Evolutionary conservation across 2,329 filamentous ascomycete species (phyloP).

Genomic region (Cryphonectria nitschkei): DNA sequence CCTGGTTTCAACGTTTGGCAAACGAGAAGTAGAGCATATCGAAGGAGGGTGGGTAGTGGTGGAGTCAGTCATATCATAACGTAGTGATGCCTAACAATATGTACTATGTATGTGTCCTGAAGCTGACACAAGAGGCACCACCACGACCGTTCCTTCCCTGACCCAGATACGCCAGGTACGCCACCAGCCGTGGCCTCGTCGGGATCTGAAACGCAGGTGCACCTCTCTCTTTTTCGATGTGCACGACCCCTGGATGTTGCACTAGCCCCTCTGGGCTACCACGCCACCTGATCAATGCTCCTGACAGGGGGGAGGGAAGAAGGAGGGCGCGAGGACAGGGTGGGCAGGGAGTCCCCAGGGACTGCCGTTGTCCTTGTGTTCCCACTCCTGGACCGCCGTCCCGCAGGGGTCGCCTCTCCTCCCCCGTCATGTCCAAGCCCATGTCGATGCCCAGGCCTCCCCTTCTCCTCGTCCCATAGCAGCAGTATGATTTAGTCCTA

Average conservation of each 20-base stretch:
- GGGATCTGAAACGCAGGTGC: conserved; percentile 15
- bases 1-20: background rate
- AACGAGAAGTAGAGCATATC: background rate
- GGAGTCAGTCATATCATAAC: background rate
- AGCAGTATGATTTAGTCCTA: background rate
- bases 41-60: background rate
- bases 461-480: background rate
- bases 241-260: conserved; percentile 7
- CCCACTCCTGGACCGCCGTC: background rate
- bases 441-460: background rate
- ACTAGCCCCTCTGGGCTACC: conserved; percentile 25
- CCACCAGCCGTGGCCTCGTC: background rate
- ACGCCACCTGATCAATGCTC: conserved; percentile 13
- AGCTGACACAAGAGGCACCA: background rate
- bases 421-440: background rate
- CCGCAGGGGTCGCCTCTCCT: background rate
- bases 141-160: background rate
- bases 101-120: background rate
- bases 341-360: background rate
- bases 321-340: background rate
- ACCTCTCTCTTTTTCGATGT: conserved; percentile 7
- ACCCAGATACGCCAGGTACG: background rate
- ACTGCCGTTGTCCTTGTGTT: conserved; percentile 3
- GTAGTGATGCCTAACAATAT: background rate
- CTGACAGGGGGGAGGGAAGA: background rate